These are phyloP conservation scores for Juglanconis oblonga DNA, from an alignment of 2,329 filamentous ascomycete genomes.

Conservation along the genomic window DNA sequence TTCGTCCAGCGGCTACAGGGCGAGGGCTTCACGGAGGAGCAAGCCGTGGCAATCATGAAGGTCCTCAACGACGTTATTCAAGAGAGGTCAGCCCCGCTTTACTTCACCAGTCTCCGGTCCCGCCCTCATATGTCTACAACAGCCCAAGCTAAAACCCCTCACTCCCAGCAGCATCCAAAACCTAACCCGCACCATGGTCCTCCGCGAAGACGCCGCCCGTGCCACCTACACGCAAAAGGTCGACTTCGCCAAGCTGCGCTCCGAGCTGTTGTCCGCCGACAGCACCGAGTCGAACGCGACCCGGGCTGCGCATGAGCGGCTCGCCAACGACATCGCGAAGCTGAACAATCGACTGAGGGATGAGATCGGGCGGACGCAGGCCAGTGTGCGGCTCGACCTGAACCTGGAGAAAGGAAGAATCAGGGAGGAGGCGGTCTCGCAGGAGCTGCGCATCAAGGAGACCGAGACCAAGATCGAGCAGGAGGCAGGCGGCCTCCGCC, in stretches of 20 bases:
- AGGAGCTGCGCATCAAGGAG: constrained; percentile 98
- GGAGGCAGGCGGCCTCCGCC: constrained; percentile 84
- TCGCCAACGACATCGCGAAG: constrained; percentile 94
- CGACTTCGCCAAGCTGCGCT: constrained; percentile 95
- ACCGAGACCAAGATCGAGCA: constrained; percentile 98
- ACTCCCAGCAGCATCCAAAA: constrained; percentile 75
- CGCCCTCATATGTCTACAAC: neutral
- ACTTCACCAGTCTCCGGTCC: neutral
- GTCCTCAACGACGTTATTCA: constrained; percentile 95
- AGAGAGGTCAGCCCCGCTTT: constrained; percentile 61
- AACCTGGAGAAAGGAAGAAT: constrained; percentile 97
- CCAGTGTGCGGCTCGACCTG: constrained; percentile 84
- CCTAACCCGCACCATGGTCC: constrained; percentile 94
- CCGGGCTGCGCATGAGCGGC: constrained; percentile 81
- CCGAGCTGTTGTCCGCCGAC: constrained; percentile 88
- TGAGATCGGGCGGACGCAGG: constrained; percentile 92
- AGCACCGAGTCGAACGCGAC: constrained; percentile 88
- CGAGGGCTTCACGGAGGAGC: constrained; percentile 93
- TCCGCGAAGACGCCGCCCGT: constrained; percentile 87
- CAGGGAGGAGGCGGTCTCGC: constrained; percentile 89
- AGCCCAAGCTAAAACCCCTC: neutral
- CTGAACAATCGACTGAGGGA: constrained; percentile 85
- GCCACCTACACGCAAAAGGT: constrained; percentile 85
- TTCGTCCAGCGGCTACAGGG: constrained; percentile 87
- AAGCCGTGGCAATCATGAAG: constrained; percentile 98